Conservation (phyloP, 139 green algal species). For the Closterium sp. region DNA sequence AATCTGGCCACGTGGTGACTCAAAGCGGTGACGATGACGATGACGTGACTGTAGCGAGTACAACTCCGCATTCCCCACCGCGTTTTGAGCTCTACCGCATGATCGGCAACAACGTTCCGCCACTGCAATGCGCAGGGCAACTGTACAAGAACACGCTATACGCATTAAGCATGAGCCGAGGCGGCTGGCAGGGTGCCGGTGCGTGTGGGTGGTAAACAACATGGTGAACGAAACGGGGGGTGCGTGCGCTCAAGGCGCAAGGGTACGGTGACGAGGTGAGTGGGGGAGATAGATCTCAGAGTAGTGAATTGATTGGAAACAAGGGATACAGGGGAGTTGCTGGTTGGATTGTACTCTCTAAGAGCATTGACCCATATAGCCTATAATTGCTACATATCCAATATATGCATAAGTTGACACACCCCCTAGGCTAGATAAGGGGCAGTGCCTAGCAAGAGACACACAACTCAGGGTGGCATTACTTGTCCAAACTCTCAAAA, state of each 20-base stretch:
- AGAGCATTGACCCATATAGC: too few species aligned
- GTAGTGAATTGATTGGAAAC: too few species aligned
- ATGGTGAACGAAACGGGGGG: conserved; percentile 21
- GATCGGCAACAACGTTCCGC: conserved; percentile 34
- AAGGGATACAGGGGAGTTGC: too few species aligned
- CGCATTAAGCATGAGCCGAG: conserved; percentile 18
- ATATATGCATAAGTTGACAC: too few species aligned
- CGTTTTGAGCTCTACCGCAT: conserved; percentile 19
- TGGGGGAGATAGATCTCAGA: neutral
- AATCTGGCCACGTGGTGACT: neutral
- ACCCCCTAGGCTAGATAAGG: too few species aligned
- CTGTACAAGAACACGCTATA: conserved; percentile 34
- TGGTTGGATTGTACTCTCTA: too few species aligned
- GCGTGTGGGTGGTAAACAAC: conserved; percentile 32
- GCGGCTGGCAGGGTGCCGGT: conserved; percentile 1
- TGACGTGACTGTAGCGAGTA: neutral
- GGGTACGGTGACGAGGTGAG: conserved; percentile 10
- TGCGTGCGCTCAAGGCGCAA: neutral
- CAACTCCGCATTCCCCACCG: neutral
- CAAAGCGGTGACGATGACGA: neutral
- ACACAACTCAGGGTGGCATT: too few species aligned
- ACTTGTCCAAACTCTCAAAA: too few species aligned
- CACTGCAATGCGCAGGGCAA: conserved; percentile 21
- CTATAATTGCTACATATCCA: too few species aligned
- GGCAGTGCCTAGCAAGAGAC: too few species aligned